Evolutionary conservation across 2,329 filamentous ascomycete species (phyloP).

Genomic region (Fusarium luffae): DNA sequence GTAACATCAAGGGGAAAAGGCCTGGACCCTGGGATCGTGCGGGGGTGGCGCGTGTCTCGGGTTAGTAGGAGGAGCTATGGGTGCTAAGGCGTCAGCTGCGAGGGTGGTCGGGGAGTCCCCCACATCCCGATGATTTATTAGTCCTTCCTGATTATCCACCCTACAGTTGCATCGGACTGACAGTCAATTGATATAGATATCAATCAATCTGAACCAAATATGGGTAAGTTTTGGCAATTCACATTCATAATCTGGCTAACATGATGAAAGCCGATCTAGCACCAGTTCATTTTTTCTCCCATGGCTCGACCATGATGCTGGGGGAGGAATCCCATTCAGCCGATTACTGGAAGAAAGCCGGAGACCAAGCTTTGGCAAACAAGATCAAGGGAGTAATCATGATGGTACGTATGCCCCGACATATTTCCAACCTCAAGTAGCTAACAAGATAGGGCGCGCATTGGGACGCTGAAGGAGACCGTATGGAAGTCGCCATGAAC

Average conservation of each 20-base stretch:
- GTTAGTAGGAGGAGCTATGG: background rate
- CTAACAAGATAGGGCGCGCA: slow-evolving; percentile 58
- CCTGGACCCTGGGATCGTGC: background rate
- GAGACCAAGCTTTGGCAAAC: slow-evolving; percentile 37
- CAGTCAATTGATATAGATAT: slow-evolving; percentile 1
- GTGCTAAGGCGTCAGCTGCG: background rate
- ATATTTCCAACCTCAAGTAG: background rate
- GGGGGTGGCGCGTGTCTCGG: slow-evolving; percentile 2
- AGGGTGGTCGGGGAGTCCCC: background rate
- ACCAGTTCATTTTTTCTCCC: slow-evolving; percentile 43
- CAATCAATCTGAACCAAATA: background rate
- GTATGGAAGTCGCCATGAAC: slow-evolving; percentile 70
- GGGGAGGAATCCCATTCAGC: slow-evolving; percentile 37
- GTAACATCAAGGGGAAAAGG: background rate
- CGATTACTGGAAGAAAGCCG: slow-evolving; percentile 41
- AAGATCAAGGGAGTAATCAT: slow-evolving; percentile 36
- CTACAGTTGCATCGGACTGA: background rate
- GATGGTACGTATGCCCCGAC: slow-evolving; percentile 19
- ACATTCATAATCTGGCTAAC: background rate
- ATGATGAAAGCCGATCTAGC: slow-evolving; percentile 21
- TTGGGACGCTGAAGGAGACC: slow-evolving; percentile 68
- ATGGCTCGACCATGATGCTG: slow-evolving; percentile 44
- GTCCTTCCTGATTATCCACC: background rate
- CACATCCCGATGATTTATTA: slow-evolving; percentile 21
- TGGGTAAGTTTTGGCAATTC: background rate